Conservation (phyloP, 352 stramenopile species). For the Blastocystis sp. region DNA sequence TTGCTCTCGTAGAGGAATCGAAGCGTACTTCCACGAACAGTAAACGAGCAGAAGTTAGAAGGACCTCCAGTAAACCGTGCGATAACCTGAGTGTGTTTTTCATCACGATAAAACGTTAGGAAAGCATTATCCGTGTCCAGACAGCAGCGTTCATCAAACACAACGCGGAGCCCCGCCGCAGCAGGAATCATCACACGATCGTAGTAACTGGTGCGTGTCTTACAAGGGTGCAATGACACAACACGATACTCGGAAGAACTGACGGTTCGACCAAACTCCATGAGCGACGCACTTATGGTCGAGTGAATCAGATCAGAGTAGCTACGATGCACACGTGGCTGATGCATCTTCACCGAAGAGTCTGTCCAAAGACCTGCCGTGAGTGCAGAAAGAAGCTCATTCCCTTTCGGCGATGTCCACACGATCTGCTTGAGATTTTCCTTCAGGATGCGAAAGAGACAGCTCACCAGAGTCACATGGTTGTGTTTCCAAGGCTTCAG, state of each 20-base stretch:
- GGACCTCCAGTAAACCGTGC: conserved; percentile 42
- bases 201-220: conserved; percentile 5
- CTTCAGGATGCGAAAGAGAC: conserved; percentile 13
- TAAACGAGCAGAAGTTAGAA: conserved; percentile 43
- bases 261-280: background rate
- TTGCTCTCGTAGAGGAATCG: conserved; percentile 24
- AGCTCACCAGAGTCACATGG: background rate
- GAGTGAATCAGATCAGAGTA: background rate
- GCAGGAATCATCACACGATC: conserved; percentile 12
- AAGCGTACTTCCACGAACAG: conserved; percentile 19
- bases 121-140: background rate
- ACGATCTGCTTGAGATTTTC: background rate
- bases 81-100: conserved; percentile 34
- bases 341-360: background rate
- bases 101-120: conserved; percentile 40
- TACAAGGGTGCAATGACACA: conserved; percentile 8
- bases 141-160: conserved; percentile 41
- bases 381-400: background rate
- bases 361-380: background rate
- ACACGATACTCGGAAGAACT: background rate
- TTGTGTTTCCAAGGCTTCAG: conserved; percentile 10
- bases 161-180: background rate
- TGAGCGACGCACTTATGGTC: background rate
- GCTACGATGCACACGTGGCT: background rate
- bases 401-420: background rate